Evolutionary conservation across 129 eudicot species (phyloP).

Genomic region (Saussurea involucrata): DNA sequence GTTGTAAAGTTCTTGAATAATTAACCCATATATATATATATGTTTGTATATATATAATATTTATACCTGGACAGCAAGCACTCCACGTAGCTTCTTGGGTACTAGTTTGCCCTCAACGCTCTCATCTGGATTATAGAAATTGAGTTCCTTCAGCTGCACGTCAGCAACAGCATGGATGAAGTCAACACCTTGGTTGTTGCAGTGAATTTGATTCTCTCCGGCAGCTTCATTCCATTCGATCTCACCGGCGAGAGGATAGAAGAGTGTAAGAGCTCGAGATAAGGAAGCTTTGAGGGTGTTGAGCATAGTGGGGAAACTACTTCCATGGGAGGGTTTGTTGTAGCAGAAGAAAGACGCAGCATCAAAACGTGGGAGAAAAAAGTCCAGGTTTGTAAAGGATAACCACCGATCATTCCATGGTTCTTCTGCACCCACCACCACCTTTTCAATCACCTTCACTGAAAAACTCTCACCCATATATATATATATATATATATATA

Average conservation of each 20-base stretch:
- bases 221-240: constrained; percentile 24
- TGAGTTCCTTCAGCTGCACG: constrained; percentile 29
- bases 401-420: neutral
- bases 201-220: constrained; percentile 37
- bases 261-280: constrained; percentile 2
- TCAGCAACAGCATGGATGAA: constrained; percentile 41
- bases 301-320: constrained; percentile 4
- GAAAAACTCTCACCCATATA: neutral
- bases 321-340: constrained; percentile 18
- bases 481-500: too few relatives aligned
- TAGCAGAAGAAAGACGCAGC: neutral
- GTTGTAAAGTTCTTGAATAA: too few relatives aligned
- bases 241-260: constrained; percentile 38
- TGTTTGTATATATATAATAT: neutral
- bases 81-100: constrained; percentile 33
- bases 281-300: neutral
- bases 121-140: constrained; percentile 42
- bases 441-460: neutral
- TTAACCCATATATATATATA: neutral
- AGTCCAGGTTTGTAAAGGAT: neutral
- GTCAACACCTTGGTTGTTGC: constrained; percentile 50
- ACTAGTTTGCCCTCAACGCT: constrained; percentile 45
- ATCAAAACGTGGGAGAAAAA: neutral
- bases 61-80: constrained; percentile 47
- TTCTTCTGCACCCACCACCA: neutral